Evolutionary conservation across 805 yeast species (phyloP), one percentile per base, ranked within the genome.

Genomic region (Candida rishiriensis): DNA sequence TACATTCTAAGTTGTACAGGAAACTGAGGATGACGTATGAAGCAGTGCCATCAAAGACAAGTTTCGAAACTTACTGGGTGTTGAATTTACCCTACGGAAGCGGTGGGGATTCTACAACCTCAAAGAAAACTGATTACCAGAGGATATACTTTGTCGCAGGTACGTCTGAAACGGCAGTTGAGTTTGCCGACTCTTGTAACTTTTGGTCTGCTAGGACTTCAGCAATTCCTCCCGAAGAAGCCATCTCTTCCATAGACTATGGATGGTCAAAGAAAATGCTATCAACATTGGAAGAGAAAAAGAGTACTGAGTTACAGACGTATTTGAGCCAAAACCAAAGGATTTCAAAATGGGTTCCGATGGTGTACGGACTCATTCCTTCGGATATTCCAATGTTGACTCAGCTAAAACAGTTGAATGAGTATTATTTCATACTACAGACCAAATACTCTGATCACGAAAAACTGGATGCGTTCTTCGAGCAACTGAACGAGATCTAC

Each of bases 141-240:
- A 56, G 66, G 47, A 66, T 85, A 14, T 67, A 79, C 29, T 84
- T 85, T 60, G 81, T 78, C 62, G 80, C 88, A 0, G 83, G 83
- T 10, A 79, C 87, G 12, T 59, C 68, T 18, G 85, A 81, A 52
- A 76, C 78, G 46, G 93, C 96, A 0, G 65, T 68, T 36, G 85
- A 80, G 56, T 87, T 78, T 62, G 79, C 85, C 14, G 77, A 83
- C 52, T 79, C 91, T 5, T 82, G 93, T 64, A 89, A 88, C 62
- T 89, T 86, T 60, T 89, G 97, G 96, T 87, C 95, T 2, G 86
- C 91, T 2, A 76, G 93, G 51, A 75, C 85, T 32, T 83, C 95
- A 7, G 83, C 89, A 13, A 82, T 87, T 16, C 96, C 96, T 3
- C 72, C 81, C 0, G 85, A 82, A 55, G 83, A 80, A 43, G 80